Evolutionary conservation across 225 moss, liverwort and hornwort genomes (phyloP).

Genomic region (Bryoerythrophyllum caledonicum): DNA sequence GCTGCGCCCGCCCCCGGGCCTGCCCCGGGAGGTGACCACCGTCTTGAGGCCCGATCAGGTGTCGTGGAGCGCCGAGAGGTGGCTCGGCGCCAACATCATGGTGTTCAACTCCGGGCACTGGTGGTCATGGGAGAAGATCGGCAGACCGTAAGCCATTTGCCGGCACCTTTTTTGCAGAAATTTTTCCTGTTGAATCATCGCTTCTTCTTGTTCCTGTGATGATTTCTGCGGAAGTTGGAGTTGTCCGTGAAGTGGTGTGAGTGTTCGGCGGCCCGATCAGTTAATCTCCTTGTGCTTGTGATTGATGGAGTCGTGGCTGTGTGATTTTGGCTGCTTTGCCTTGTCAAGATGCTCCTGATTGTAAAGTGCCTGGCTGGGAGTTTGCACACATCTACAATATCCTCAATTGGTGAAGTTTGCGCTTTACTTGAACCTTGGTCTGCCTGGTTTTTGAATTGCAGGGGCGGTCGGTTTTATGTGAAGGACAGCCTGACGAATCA

Average conservation of each 20-base stretch:
- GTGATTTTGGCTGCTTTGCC: too few relatives aligned
- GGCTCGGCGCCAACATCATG: slow-evolving; percentile 67
- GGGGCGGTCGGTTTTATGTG: slow-evolving; percentile 60
- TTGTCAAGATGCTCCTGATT: too few relatives aligned
- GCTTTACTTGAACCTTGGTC: background rate
- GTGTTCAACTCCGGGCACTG: slow-evolving; percentile 88
- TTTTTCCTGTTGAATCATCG: background rate
- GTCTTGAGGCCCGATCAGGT: slow-evolving; percentile 59
- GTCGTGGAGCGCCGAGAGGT: slow-evolving; percentile 49
- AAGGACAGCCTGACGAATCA: slow-evolving; percentile 40
- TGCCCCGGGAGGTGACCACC: slow-evolving; percentile 46
- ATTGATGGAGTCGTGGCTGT: too few relatives aligned
- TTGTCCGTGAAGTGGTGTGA: too few relatives aligned
- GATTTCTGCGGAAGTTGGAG: background rate
- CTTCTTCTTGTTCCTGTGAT: background rate
- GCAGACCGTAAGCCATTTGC: slow-evolving; percentile 48
- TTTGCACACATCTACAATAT: too few relatives aligned
- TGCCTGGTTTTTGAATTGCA: slow-evolving; percentile 25
- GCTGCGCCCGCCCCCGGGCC: slow-evolving; percentile 32
- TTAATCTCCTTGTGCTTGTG: too few relatives aligned
- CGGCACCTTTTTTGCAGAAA: background rate
- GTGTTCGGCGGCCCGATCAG: too few relatives aligned
- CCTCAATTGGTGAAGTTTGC: too few relatives aligned
- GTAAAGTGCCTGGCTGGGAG: too few relatives aligned
- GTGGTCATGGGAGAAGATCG: slow-evolving; percentile 83